Evolutionary conservation across 2,329 filamentous ascomycete species (phyloP), one percentile per base, ranked within the genome.

Genomic region (Fusarium sp.): DNA sequence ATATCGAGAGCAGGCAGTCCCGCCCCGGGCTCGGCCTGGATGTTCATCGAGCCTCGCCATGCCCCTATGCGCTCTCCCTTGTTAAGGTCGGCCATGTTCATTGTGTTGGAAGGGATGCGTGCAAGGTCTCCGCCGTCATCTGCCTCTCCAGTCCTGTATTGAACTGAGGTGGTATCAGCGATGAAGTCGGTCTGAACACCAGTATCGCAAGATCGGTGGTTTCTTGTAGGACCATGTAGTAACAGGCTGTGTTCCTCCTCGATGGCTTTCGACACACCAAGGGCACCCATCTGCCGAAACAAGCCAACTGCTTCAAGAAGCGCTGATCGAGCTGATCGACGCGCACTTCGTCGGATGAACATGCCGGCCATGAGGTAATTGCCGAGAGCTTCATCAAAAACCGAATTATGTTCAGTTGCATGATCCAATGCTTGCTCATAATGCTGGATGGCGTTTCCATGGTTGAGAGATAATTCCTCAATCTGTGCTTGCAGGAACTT

Each of bases 1-100:
- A 95, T 94, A 81, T 95, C 93, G 57, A 95, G 86, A 32, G 92
- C 90, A 42, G 92, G 91, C 64, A 94, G 84, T 14, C 91, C 90
- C 38, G 84, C 88, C 5, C 87, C 88, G 23, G 87, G 84, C 69
- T 89, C 88, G 9, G 86, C 80, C 63, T 87, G 85, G 49, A 83
- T 77, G 54, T 86, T 82, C 81, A 89, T 89, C 14, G 87, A 86
- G 18, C 88, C 88, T 72, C 88, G 85, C 89, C 89, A 91, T n/a
- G 86, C 87, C 44, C 87, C 87, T 77, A 90, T 88, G 40, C 87
- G 84, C 56, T 89, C 88, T 48, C 87, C 88, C 71, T 85, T 68
- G 64, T 68, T 87, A 10, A 84, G 81, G 55, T 89, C 87, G 1
- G 81, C 80, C 69, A 85, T 83, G 57, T 68, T 73, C 70, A 73